Evolutionary conservation across 2,329 filamentous ascomycete genomes (phyloP).

Genomic region (Alternaria viburni): DNA sequence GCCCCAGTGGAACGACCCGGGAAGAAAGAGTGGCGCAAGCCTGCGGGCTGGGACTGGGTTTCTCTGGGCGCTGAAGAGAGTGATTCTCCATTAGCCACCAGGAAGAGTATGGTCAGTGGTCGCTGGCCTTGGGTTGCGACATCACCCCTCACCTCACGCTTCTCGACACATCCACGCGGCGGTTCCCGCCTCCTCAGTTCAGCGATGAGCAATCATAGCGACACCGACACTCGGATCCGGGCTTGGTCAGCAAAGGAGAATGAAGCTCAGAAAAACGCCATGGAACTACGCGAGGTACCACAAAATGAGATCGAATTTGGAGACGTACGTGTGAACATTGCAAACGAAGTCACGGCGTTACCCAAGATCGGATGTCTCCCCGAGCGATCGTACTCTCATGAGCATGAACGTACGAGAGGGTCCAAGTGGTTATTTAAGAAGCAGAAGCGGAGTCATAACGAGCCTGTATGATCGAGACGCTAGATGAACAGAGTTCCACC

Average conservation of each 20-base stretch:
- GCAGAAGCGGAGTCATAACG: neutral
- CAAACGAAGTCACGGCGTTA: conserved; percentile 18
- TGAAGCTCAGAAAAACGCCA: neutral
- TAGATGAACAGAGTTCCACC: neutral
- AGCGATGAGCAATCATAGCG: conserved; percentile 17
- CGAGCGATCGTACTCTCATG: conserved; percentile 12
- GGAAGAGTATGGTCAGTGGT: conserved; percentile 13
- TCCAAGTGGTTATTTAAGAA: neutral
- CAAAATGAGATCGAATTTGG: neutral
- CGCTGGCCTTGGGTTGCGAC: conserved; percentile 9
- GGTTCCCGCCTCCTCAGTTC: conserved; percentile 11
- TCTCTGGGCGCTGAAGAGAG: conserved; percentile 1
- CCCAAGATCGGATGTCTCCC: conserved; percentile 24
- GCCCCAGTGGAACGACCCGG: neutral
- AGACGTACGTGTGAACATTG: neutral
- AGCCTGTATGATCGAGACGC: neutral
- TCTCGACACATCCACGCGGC: conserved; percentile 5
- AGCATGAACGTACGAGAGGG: neutral
- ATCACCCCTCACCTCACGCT: neutral
- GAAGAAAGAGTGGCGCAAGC: conserved; percentile 13
- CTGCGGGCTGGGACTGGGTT: conserved; percentile 11
- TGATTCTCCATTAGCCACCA: neutral
- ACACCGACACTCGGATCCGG: neutral
- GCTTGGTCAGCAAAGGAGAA: neutral
- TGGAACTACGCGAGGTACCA: conserved; percentile 3